Percentiles rank a stretch among this genome's conserved stretches.
These are phyloP conservation scores for Lepidium didymum DNA, from an alignment of 345 rosid species.

Conservation along the genomic window DNA sequence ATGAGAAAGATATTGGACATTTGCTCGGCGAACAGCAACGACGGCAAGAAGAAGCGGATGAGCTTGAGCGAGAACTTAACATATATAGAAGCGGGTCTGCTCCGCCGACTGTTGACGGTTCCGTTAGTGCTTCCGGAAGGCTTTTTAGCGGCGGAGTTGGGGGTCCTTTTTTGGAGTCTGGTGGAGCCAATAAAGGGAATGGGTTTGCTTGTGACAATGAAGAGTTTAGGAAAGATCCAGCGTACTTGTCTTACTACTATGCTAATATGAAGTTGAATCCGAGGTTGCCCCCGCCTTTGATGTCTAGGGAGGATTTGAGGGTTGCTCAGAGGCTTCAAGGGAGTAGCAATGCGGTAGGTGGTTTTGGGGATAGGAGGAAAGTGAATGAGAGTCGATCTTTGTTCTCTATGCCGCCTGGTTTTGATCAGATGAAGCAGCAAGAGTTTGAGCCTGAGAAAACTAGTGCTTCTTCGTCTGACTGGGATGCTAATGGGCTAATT, in stretches of 20 bases:
- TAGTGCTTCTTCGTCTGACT: slow-evolving; percentile 43
- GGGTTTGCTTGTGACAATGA: slow-evolving; percentile 44
- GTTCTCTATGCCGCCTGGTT: slow-evolving; percentile 73
- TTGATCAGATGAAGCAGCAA: slow-evolving; percentile 51
- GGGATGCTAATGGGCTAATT: slow-evolving; percentile 77
- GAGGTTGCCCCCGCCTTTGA: slow-evolving; percentile 84
- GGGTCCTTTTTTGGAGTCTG: slow-evolving; percentile 36
- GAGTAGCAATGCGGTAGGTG: slow-evolving; percentile 50
- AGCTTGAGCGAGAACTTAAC: slow-evolving; percentile 55
- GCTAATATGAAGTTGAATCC: slow-evolving; percentile 80
- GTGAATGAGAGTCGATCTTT: slow-evolving; percentile 47
- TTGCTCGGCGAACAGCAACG: slow-evolving; percentile 46
- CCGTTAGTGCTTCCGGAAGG: slow-evolving; percentile 54
- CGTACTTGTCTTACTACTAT: slow-evolving; percentile 59
- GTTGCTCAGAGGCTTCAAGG: slow-evolving; percentile 72
- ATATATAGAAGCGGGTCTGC: slow-evolving; percentile 72
- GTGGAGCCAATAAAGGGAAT: slow-evolving; percentile 40
- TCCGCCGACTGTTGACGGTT: slow-evolving; percentile 74
- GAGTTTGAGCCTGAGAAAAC: slow-evolving; percentile 40
- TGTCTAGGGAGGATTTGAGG: slow-evolving; percentile 84
- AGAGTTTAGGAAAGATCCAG: slow-evolving; percentile 81
- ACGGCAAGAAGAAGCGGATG: slow-evolving; percentile 43
- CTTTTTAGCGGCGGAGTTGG: slow-evolving; percentile 39
- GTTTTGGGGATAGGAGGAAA: slow-evolving; percentile 69
- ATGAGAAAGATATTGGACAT: slow-evolving; percentile 63